A percentile compares a stretch with the other conserved stretches of the same genome.
Evolutionary conservation across 2,329 filamentous ascomycete genomes (phyloP).

Genomic region (Colletotrichum karsti): DNA sequence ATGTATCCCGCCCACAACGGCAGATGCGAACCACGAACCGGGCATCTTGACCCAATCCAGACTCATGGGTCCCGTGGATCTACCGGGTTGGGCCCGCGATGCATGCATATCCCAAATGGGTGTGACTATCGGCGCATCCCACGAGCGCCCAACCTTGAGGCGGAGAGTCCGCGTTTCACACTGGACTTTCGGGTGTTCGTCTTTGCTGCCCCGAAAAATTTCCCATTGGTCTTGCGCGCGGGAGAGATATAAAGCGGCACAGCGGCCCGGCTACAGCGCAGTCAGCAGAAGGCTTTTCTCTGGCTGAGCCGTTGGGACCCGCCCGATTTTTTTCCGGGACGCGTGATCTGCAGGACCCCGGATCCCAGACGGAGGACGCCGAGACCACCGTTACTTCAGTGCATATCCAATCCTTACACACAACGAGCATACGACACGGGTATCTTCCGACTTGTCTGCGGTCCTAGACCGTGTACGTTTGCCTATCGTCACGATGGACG

Average conservation of each 20-base stretch:
- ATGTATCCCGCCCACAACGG: background rate
- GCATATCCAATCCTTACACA: conserved; percentile 19
- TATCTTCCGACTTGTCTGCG: background rate
- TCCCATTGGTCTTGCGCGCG: background rate
- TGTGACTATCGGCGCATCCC: background rate
- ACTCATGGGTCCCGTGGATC: conserved; percentile 29
- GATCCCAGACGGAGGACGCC: conserved; percentile 14
- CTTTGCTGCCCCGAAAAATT: background rate
- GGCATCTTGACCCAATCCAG: conserved; percentile 22
- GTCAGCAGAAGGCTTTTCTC: background rate
- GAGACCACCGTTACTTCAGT: conserved; percentile 2
- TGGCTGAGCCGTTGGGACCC: conserved; percentile 10
- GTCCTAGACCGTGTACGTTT: background rate
- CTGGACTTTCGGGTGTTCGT: background rate
- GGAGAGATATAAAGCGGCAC: conserved; percentile 6
- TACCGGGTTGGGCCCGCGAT: background rate
- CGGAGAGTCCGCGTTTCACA: background rate
- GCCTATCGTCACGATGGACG: background rate
- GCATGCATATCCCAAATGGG: background rate
- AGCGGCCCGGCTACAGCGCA: conserved; percentile 15
- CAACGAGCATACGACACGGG: background rate
- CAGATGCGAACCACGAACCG: background rate
- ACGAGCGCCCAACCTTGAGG: background rate
- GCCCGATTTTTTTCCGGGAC: conserved; percentile 21
- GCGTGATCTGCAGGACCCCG: conserved; percentile 18